phyloP scores from a whole-genome alignment of 441 rosid genomes.

The Melianthus villosus region DNA sequence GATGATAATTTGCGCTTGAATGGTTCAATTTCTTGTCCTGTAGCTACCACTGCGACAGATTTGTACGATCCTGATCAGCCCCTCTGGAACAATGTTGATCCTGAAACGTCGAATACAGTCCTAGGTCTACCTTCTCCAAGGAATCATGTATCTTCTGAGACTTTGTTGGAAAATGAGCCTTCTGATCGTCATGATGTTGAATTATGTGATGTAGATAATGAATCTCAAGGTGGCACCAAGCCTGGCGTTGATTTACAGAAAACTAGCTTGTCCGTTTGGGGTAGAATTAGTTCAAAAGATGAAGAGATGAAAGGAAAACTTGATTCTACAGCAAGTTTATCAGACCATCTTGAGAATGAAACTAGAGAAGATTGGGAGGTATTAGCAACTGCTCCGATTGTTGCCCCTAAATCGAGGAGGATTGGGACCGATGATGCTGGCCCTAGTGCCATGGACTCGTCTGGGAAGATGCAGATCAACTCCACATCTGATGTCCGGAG shows the following conservation, averaged over 20 bases:
- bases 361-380: constrained; percentile 29
- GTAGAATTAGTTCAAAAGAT: constrained; percentile 44
- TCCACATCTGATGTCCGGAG: constrained; percentile 27
- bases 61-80: constrained; percentile 99
- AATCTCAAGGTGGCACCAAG: too few species aligned
- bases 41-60: constrained; percentile 45
- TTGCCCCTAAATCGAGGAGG: constrained; percentile 34
- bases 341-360: constrained; percentile 36
- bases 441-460: constrained; percentile 27
- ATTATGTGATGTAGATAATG: too few species aligned
- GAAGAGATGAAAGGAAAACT: constrained; percentile 39
- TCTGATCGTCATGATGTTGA: constrained; percentile 28
- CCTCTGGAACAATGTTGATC: constrained; percentile 69
- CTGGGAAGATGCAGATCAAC: constrained; percentile 28
- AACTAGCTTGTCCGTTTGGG: constrained; percentile 54
- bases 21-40: constrained; percentile 34
- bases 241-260: constrained; percentile 23
- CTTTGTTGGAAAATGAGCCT: constrained; percentile 30
- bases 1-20: constrained; percentile 49
- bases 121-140: constrained; percentile 37
- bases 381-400: constrained; percentile 18
- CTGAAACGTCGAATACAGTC: constrained; percentile 43
- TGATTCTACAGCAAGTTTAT: constrained; percentile 23
- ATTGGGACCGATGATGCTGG: constrained; percentile 26
- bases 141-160: constrained; percentile 35